Conservation (phyloP, 1,139 yeast species). For the Lipomyces yarrowii region DNA sequence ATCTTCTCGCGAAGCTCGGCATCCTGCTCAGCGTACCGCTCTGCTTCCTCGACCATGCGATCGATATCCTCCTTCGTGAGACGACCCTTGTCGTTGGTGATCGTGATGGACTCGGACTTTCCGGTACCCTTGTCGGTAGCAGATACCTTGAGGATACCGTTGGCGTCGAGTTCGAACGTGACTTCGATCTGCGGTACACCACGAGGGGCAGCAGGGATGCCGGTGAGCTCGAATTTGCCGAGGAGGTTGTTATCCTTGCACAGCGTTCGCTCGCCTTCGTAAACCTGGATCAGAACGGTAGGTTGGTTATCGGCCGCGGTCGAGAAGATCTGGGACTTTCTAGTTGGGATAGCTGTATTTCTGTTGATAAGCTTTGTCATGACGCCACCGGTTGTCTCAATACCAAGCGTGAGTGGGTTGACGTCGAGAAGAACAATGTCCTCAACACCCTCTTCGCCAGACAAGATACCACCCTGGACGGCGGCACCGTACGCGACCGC, state of each 20-base stretch:
- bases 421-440: slow-evolving; percentile 88
- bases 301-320: slow-evolving; percentile 98
- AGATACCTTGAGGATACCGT: slow-evolving; percentile 91
- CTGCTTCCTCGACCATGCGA: slow-evolving; percentile 94
- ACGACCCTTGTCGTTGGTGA: slow-evolving; percentile 97
- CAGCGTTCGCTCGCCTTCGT: slow-evolving; percentile 96
- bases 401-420: slow-evolving; percentile 92
- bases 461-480: slow-evolving; percentile 93
- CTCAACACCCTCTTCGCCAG: slow-evolving; percentile 83
- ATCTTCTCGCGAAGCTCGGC: slow-evolving; percentile 77
- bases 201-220: slow-evolving; percentile 98
- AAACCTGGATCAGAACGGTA: slow-evolving; percentile 93
- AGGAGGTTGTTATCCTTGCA: slow-evolving; percentile 93
- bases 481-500: slow-evolving; percentile 98
- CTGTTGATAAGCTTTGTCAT: slow-evolving; percentile 97
- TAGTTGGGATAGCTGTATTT: slow-evolving; percentile 95
- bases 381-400: slow-evolving; percentile 97
- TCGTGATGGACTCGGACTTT: slow-evolving; percentile 88
- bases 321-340: slow-evolving; percentile 94
- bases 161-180: slow-evolving; percentile 91
- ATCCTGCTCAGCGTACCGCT: slow-evolving; percentile 86
- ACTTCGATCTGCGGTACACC: slow-evolving; percentile 98
- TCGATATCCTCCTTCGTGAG: slow-evolving; percentile 88
- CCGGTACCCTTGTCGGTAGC: slow-evolving; percentile 92
- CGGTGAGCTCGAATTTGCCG: slow-evolving; percentile 93